Evolutionary conservation across 305 asterid genomes (phyloP), one percentile per base, ranked within the genome.

Genomic region (Andrographis paniculata): DNA sequence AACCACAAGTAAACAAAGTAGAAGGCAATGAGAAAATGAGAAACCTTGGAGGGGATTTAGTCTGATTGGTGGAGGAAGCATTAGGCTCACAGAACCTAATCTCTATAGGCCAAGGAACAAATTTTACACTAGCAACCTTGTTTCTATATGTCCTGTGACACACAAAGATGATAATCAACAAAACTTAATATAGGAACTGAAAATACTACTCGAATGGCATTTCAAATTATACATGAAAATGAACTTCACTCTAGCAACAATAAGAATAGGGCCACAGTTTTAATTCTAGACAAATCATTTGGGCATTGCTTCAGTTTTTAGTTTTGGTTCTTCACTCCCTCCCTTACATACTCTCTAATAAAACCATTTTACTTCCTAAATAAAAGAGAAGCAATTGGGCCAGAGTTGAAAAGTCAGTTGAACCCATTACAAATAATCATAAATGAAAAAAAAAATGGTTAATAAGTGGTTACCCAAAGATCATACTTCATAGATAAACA

Each of bases 51-150:
- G 93, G 97, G 56, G 94, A 69, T 70, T 62, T 87, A 55, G 85
- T 77, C 58, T 71, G 75, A 52, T 57, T 82, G 41, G 99, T 84
- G 47, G 58, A 4, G 8, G 30, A 53, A 50, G 67, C 82, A 76
- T 63, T 71, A 61, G 93, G 82, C 61, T 74, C 79, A 42, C 97
- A 87, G 55, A 84, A 92, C 64, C 94, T 79, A 60, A 92, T 71
- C 63, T 92, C 99, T 46, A 92, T 63, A 55, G 97, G 99, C 99
- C 99, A 92, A 49, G 92, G 92, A 40, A 76, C 50, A 71, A 84
- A 80, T 17, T 73, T 57, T 52, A 69, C 42, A 57, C 78, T 68
- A 35, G 97, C 94, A 28, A 79, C 97, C 76, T 79, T 82, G 85
- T 84, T 92, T 48, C 97, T 77, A 58, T 84, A 82, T 52, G 79